Percentiles rank a stretch among this genome's conserved stretches.
These are phyloP conservation scores for Trypanosoma lewisi DNA, from an alignment of 208 protist species.

Conservation along the genomic window DNA sequence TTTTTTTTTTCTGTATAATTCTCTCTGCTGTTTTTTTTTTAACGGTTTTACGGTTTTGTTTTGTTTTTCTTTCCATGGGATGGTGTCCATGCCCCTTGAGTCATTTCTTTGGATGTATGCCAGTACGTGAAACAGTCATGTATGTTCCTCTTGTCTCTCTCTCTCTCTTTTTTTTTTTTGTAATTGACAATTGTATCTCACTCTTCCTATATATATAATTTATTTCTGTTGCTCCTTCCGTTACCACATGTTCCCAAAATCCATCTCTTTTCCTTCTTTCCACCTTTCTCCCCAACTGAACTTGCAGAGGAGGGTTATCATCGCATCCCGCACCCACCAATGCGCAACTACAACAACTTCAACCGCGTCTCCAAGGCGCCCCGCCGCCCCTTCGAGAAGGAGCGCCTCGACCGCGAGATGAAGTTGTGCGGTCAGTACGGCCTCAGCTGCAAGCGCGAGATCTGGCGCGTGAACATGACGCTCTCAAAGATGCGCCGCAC, in stretches of 20 bases:
- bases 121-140: too few species aligned
- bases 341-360: constrained; percentile 96
- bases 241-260: background rate
- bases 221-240: too few species aligned
- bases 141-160: background rate
- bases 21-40: constrained; percentile 12
- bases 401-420: constrained; percentile 99
- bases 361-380: constrained; percentile 97
- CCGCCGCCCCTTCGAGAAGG: constrained; percentile 99
- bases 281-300: background rate
- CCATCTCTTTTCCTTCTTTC: background rate
- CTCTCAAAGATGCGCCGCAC: constrained; percentile 99
- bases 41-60: too few species aligned
- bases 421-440: constrained; percentile 99
- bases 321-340: constrained; percentile 19
- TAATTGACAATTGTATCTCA: too few species aligned
- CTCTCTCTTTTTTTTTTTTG: too few species aligned
- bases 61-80: too few species aligned
- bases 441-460: constrained; percentile 99
- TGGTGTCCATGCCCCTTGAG: too few species aligned
- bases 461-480: constrained; percentile 98
- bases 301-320: constrained; percentile 7
- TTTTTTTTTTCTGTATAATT: constrained; percentile 14
- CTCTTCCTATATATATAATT: too few species aligned
- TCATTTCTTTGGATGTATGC: too few species aligned